These are phyloP conservation scores for Phytophthora pisi DNA, from an alignment of 352 stramenopile species.

Conservation along the genomic window DNA sequence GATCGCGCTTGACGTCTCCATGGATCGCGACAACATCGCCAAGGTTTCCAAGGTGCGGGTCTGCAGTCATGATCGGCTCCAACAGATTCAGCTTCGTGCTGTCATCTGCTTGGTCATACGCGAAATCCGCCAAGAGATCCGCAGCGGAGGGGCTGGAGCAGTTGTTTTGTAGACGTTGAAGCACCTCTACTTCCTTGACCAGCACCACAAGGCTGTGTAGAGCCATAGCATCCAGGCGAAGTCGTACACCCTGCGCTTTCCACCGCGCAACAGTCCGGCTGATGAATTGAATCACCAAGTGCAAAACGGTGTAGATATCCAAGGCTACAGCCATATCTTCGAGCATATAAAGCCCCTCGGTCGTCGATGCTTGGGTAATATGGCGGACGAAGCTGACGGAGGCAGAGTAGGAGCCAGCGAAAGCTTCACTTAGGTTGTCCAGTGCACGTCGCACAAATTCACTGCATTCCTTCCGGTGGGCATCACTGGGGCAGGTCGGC, in stretches of 20 bases:
- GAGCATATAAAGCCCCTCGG: slow-evolving; percentile 28
- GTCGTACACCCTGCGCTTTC: slow-evolving; percentile 24
- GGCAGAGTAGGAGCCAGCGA: slow-evolving; percentile 43
- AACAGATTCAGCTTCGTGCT: slow-evolving; percentile 47
- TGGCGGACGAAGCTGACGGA: slow-evolving; percentile 44
- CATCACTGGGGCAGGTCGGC: slow-evolving; percentile 33
- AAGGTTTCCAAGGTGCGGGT: slow-evolving; percentile 42
- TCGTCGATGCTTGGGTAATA: slow-evolving; percentile 32
- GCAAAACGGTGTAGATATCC: slow-evolving; percentile 38
- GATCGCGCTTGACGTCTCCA: slow-evolving; percentile 42
- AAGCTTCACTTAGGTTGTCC: slow-evolving; percentile 37
- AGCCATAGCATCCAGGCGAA: slow-evolving; percentile 50
- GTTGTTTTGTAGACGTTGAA: slow-evolving; percentile 29
- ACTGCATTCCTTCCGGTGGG: slow-evolving; percentile 51
- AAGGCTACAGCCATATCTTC: slow-evolving; percentile 19
- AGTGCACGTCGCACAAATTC: slow-evolving; percentile 56
- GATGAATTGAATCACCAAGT: slow-evolving; percentile 42
- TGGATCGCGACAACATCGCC: slow-evolving; percentile 29
- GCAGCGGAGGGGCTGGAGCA: neutral
- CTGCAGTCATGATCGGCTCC: slow-evolving; percentile 48
- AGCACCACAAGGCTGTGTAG: slow-evolving; percentile 48
- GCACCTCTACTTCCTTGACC: slow-evolving; percentile 52
- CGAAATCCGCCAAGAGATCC: slow-evolving; percentile 32
- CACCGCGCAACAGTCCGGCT: slow-evolving; percentile 24
- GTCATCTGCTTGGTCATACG: slow-evolving; percentile 34